These are phyloP conservation scores for Cercospora citrullina DNA, from an alignment of 2,329 filamentous ascomycete genomes.

Conservation along the genomic window DNA sequence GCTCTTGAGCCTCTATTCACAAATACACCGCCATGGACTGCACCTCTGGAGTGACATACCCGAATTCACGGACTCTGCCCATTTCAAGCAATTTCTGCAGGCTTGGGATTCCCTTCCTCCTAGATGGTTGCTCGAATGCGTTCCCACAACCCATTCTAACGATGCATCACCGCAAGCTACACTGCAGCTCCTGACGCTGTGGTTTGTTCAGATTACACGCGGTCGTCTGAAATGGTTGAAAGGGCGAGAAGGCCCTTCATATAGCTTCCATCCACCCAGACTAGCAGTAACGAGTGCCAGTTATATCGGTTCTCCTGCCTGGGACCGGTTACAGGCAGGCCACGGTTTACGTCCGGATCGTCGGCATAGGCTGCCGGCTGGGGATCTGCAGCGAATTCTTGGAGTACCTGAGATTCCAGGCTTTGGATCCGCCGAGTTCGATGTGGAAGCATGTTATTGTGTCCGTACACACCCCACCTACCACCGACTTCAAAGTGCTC, in stretches of 20 bases:
- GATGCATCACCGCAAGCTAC: background rate
- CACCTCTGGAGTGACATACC: background rate
- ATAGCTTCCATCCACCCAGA: background rate
- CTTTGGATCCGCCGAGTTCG: background rate
- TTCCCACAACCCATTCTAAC: background rate
- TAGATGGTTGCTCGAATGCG: background rate
- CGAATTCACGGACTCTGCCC: background rate
- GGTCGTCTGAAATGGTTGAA: background rate
- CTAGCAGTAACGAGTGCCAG: background rate
- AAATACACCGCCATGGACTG: background rate
- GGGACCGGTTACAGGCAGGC: background rate
- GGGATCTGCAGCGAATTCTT: background rate
- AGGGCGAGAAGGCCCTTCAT: background rate
- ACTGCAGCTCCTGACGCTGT: background rate
- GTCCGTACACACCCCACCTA: background rate
- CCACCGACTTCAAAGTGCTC: background rate
- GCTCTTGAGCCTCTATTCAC: background rate
- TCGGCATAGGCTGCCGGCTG: background rate
- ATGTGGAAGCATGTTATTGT: background rate
- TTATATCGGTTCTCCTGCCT: background rate
- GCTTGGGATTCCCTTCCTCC: background rate
- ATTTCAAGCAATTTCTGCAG: background rate
- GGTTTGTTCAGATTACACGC: background rate
- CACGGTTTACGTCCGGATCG: background rate
- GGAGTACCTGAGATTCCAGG: background rate